Evolutionary conservation across 768 basidiomycete genomes (phyloP).

Genomic region (Hypholoma fasciculare): DNA sequence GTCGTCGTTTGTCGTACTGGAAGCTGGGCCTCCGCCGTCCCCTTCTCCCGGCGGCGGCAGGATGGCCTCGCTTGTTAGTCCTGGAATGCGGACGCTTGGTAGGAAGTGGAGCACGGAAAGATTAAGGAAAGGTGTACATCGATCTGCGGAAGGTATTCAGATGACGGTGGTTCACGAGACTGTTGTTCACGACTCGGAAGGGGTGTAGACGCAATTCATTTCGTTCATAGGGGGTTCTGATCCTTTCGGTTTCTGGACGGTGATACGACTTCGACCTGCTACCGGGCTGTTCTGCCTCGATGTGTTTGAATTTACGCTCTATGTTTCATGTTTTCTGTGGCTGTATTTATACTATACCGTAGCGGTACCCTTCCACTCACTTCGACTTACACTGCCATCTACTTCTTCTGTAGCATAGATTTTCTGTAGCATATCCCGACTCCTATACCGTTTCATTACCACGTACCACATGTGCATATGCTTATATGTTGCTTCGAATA

Average conservation of each 20-base stretch:
- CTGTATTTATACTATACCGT: conserved; percentile 2
- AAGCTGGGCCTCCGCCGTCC: not conserved
- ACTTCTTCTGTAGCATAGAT: conserved; percentile 18
- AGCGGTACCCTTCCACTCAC: conserved; percentile 1
- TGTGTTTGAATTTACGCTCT: too few species aligned
- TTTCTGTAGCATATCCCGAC: conserved; percentile 14
- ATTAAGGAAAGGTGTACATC: conserved; percentile 7
- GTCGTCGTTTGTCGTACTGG: conserved; percentile 20
- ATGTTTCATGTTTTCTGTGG: not conserved
- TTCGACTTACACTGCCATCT: not conserved
- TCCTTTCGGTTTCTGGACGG: too few species aligned
- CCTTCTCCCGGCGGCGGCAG: conserved; percentile 8
- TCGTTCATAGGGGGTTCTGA: not conserved
- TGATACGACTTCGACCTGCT: too few species aligned
- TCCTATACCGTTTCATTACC: not conserved
- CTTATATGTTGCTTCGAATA: not conserved
- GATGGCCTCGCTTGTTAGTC: conserved; percentile 18
- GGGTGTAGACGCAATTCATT: not conserved
- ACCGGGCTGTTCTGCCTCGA: too few species aligned
- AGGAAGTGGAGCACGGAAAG: conserved; percentile 27
- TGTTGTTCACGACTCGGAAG: not conserved
- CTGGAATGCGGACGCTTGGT: conserved; percentile 27
- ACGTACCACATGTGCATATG: conserved; percentile 2
- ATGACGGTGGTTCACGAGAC: conserved; percentile 47
- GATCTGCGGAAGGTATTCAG: conserved; percentile 34